Evolutionary conservation across 192 early-diverging fungal species (phyloP).

Genomic region (Backusella australiensis): DNA sequence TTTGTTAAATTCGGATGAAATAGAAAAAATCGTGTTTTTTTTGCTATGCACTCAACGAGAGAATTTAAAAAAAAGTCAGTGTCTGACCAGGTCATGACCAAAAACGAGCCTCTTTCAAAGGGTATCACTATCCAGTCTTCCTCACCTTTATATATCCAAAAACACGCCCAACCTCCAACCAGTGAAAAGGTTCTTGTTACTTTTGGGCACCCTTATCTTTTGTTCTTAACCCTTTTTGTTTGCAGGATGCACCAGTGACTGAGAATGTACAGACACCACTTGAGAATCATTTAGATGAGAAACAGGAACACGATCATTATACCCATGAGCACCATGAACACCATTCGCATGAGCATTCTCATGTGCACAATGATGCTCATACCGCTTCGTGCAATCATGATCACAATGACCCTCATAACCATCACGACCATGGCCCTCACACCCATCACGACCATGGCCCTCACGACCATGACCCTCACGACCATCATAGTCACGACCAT

Average conservation of each 20-base stretch:
- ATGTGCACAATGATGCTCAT: background rate
- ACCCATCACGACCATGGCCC: constrained; percentile 14
- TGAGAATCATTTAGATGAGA: constrained; percentile 3
- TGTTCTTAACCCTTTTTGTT: background rate
- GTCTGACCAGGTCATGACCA: background rate
- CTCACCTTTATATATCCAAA: background rate
- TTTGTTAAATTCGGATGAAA: background rate
- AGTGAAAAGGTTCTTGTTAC: background rate
- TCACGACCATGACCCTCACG: constrained; percentile 17
- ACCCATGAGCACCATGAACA: constrained; percentile 7
- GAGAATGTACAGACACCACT: constrained; percentile 7
- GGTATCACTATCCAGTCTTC: constrained; percentile 11
- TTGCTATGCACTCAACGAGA: background rate
- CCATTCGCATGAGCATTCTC: background rate
- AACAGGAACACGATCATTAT: constrained; percentile 23
- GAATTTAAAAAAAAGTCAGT: constrained; percentile 3
- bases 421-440: background rate
- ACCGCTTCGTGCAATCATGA: background rate
- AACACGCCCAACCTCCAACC: background rate
- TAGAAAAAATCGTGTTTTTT: background rate
- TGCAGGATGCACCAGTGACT: background rate
- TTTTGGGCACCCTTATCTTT: background rate
- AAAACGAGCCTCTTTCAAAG: background rate
- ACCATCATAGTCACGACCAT: constrained; percentile 21
- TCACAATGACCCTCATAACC: background rate